Base-by-base conservation (phyloP, 805 yeast genomes). In the Clavispora carvajalis region DNA sequence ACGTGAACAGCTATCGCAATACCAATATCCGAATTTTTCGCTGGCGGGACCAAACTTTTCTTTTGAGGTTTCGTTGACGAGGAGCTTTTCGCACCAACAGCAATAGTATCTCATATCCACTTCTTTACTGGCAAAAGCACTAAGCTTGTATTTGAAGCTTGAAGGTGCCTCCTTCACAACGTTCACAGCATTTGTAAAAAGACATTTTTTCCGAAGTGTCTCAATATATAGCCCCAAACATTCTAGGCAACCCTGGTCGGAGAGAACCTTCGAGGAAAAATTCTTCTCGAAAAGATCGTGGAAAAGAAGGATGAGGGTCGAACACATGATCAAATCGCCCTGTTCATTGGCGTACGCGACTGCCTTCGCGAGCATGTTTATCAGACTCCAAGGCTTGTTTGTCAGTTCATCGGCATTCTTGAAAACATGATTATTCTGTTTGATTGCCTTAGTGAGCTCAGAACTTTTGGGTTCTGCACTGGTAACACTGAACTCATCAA, bases 11-110 rank as follows among this genome's bases (percentile, higher is more conserved):
- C 69, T 71, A 39, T 80, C 87, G 63, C 97, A 90, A 58, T 82
- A 85, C 95, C 96, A 89, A 51, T 73, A 80, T 1, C 95, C 95
- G 52, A 79, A 76, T 25, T 58, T 59, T 17, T 51, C 57, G 25
- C 45, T 44, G 10, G 45, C 41, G 10, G 52, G 53, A 12, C 43
- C 43, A 15, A 44, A 43, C 30, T 59, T 66, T 13, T 61, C 65
- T 51, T 77, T 79, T 3, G 79, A 66, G 5, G 53, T 49, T 47
- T 82, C 89, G 58, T 84, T 83, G 8, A 76, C 56, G 7, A 85
- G 63, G n/a, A 81, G 62, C 37, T 72, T 67, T 13, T 73, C 68
- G 57, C 95, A 85, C 52, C 66, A 63, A 22, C 74, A 73, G 57
- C 93, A 85, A 49, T 74, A 81, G 17, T 80, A 68, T 30, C 70